phyloP scores from a whole-genome alignment of 352 stramenopile genomes.

The Pythium myriotylum region DNA sequence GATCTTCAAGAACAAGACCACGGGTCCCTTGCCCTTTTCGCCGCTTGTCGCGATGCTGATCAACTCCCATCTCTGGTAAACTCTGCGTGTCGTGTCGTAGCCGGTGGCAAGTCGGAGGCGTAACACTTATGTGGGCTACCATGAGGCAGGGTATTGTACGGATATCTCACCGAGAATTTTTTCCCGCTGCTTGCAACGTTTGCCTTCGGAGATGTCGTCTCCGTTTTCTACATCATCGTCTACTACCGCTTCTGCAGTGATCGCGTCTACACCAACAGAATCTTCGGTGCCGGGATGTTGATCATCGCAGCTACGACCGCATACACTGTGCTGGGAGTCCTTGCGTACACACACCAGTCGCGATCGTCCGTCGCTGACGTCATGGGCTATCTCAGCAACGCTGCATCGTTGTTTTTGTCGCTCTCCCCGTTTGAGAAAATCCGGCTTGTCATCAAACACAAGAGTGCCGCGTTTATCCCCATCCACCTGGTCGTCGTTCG shows the following conservation, averaged over 20 bases:
- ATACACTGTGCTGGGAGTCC: slow-evolving; percentile 4
- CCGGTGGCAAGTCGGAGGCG: too few species aligned
- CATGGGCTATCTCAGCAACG: slow-evolving; percentile 46
- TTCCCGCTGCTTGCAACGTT: slow-evolving; percentile 10
- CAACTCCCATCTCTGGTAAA: slow-evolving; percentile 47
- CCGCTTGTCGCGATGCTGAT: slow-evolving; percentile 46
- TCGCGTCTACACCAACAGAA: neutral
- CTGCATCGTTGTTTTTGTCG: slow-evolving; percentile 48
- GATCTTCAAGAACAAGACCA: slow-evolving; percentile 36
- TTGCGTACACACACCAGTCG: slow-evolving; percentile 14
- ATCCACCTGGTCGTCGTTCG: slow-evolving; percentile 55
- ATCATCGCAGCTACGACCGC: neutral
- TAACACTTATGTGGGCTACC: neutral
- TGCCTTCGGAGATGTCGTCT: slow-evolving; percentile 2
- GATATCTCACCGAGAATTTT: slow-evolving; percentile 14
- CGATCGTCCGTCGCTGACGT: slow-evolving; percentile 38
- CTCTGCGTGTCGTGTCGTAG: too few species aligned
- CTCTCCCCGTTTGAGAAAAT: slow-evolving; percentile 61
- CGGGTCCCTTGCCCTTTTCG: slow-evolving; percentile 45
- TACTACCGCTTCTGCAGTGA: slow-evolving; percentile 11
- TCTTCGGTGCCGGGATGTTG: neutral
- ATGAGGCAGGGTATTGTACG: slow-evolving; percentile 27
- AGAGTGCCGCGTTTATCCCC: slow-evolving; percentile 51
- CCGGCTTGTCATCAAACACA: slow-evolving; percentile 50
- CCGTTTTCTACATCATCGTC: slow-evolving; percentile 6